Base-by-base conservation (phyloP, 2,329 filamentous ascomycete genomes). In the Penicillium palitans region DNA sequence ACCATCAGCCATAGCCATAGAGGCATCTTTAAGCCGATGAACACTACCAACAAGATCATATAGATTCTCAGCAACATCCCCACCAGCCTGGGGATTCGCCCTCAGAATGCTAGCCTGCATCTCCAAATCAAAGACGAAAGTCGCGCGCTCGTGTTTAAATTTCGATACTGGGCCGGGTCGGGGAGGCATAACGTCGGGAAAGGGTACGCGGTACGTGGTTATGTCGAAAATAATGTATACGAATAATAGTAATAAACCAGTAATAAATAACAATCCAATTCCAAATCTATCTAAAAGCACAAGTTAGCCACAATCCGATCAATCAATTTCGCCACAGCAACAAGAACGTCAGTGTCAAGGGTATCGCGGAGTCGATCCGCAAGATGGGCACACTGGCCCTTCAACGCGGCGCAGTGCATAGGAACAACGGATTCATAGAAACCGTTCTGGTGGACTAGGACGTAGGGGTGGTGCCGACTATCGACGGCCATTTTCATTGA, bases 61-160 rank as follows among this genome's bases (percentile, higher is more conserved):
- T 57, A 63, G 8, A 52, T 52, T 35, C 50, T 45, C 24, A 60
- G 60, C 25, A 50, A 61, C 33, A 58, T 45, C n/a, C 55, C 57
- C 48, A 51, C 51, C 9, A 57, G 58, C 57, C 25, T 61, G 64
- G 53, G 31, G 40, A n/a, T 51, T 8, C 1, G 13, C 19, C 4
- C n/a, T 39, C 1, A 56, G 31, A 2, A 33, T 4, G 1, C 25
- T 29, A 1, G 47, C 47, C 15, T 56, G 48, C 9, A 17, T 25
- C 1, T 29, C 7, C n/a, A 54, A 24, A 15, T 2, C 8, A 13
- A 15, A 24, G 31, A 48, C 1, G 9, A 54, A 24, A 9, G 39
- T 17, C 3, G 40, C 47, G 19, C 31, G 54, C 40, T 56, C 31
- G 10, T 10, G 29, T 15, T 31, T 45, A 3, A 52, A 56, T 1